A percentile compares a stretch with the other conserved stretches of the same genome.
These are phyloP conservation scores for Cytospora piceae DNA, from an alignment of 2,329 filamentous ascomycete species.

Conservation along the genomic window DNA sequence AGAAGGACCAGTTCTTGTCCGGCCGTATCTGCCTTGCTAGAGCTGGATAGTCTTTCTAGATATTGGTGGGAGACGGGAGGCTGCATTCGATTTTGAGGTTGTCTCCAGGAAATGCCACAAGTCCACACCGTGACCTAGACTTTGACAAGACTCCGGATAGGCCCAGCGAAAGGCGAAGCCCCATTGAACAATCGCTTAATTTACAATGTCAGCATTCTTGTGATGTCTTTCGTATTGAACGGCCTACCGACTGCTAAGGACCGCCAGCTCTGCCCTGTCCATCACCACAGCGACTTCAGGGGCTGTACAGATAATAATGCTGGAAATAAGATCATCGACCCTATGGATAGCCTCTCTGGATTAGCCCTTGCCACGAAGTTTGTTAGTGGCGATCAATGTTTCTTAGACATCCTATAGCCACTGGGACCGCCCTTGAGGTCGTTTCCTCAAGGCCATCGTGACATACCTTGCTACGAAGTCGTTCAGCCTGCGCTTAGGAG, in stretches of 20 bases:
- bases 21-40: background rate
- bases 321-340: background rate
- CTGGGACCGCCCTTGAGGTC: background rate
- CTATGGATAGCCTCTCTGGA: no score
- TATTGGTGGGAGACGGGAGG: background rate
- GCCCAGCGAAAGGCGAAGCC: no score
- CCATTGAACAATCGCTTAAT: background rate
- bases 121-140: background rate
- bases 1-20: background rate
- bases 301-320: background rate
- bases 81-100: background rate
- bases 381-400: background rate
- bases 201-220: background rate
- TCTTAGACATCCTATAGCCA: background rate
- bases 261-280: background rate
- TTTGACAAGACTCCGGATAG: background rate
- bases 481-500: background rate
- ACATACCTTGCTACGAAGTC: background rate
- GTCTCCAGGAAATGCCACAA: background rate
- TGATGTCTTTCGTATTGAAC: background rate
- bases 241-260: background rate
- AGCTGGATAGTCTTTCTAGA: no score
- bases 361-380: background rate
- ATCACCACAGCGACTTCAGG: background rate
- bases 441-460: background rate